Evolutionary conservation across 1,139 yeast species (phyloP).

Genomic region (Blastobotrys ciferrii): DNA sequence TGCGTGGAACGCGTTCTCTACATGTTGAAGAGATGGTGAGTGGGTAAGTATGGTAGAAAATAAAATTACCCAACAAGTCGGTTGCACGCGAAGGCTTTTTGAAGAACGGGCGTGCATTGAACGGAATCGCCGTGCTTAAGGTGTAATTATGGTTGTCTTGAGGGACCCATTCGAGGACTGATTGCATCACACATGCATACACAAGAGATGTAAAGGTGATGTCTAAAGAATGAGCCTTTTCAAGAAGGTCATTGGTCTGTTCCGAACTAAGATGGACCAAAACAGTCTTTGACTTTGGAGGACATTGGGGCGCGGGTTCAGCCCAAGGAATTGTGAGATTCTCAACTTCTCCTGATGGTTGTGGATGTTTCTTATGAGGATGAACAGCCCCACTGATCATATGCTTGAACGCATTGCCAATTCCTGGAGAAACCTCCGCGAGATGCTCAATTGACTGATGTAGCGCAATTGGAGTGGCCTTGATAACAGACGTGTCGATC

Average conservation of each 20-base stretch:
- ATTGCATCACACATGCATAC: slow-evolving; percentile 19
- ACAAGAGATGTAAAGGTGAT: slow-evolving; percentile 17
- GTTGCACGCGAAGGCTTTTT: slow-evolving; percentile 3
- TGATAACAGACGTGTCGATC: neutral
- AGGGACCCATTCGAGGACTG: slow-evolving; percentile 16
- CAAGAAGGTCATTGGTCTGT: neutral
- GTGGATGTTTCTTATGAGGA: neutral
- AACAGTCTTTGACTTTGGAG: slow-evolving; percentile 2
- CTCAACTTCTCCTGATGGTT: slow-evolving; percentile 2
- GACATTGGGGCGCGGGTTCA: neutral
- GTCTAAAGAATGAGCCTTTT: slow-evolving; percentile 16
- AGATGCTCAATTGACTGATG: neutral
- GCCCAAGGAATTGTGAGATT: slow-evolving; percentile 5
- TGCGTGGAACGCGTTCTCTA: slow-evolving; percentile 2
- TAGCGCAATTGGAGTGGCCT: neutral
- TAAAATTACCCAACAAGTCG: slow-evolving; percentile 13
- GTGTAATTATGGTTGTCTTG: slow-evolving; percentile 6
- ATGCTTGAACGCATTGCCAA: neutral
- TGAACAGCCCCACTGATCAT: neutral
- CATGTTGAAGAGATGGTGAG: neutral
- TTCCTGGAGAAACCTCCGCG: slow-evolving; percentile 2
- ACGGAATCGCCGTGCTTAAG: slow-evolving; percentile 9
- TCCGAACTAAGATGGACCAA: neutral
- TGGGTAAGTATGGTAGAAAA: neutral
- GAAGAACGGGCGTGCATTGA: slow-evolving; percentile 16